Conservation (phyloP, 768 basidiomycete genomes). For the Melanogaster broomeanus region DNA sequence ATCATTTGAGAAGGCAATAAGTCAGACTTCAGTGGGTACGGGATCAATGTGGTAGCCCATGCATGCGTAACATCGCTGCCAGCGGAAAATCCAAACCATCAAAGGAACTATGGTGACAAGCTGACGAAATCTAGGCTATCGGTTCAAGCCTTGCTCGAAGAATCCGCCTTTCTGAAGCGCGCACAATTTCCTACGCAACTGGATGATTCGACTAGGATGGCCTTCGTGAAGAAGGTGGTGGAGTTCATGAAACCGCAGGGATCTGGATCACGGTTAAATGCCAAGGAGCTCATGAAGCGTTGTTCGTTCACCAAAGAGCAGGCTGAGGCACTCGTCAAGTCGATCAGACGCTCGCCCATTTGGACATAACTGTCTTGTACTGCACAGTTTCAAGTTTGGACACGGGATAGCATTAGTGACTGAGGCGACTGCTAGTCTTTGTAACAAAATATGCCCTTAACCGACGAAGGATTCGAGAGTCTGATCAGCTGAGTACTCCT, state of each 20-base stretch:
- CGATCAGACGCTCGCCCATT: too few relatives aligned
- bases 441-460: too few relatives aligned
- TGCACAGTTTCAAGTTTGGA: too few relatives aligned
- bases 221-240: slow-evolving; percentile 20
- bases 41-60: slow-evolving; percentile 18
- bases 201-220: slow-evolving; percentile 25
- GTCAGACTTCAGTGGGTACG: slow-evolving; percentile 12
- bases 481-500: too few relatives aligned
- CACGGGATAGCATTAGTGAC: too few relatives aligned
- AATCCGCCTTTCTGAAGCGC: slow-evolving; percentile 17
- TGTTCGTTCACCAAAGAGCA: slow-evolving; percentile 19
- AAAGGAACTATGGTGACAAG: slow-evolving; percentile 3
- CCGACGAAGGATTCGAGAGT: too few relatives aligned
- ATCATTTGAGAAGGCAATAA: slow-evolving; percentile 29
- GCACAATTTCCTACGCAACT: slow-evolving; percentile 13
- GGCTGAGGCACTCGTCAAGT: slow-evolving; percentile 16
- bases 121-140: slow-evolving; percentile 12
- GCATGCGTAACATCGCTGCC: slow-evolving; percentile 30
- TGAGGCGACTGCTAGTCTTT: too few relatives aligned
- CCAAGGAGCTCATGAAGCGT: slow-evolving; percentile 10
- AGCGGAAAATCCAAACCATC: not conserved
- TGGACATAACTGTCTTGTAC: not conserved
- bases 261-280: slow-evolving; percentile 1
- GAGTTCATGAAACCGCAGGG: slow-evolving; percentile 14
- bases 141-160: slow-evolving; percentile 21